phyloP scores from a whole-genome alignment of 805 yeast species.

The Henningerozyma blattae region DNA sequence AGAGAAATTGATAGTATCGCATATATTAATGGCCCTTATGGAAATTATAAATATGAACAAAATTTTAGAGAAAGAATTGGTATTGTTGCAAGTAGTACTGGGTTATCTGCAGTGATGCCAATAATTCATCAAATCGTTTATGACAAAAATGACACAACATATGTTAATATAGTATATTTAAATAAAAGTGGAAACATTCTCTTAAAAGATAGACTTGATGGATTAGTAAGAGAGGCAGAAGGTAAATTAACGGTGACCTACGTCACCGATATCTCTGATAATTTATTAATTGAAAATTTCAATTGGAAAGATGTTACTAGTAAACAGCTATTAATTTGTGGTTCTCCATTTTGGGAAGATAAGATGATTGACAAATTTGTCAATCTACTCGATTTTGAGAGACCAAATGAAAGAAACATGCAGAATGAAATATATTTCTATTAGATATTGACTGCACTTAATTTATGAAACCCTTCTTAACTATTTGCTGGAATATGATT shows the following conservation, averaged over 20 bases:
- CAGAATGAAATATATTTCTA: neutral
- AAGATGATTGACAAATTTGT: neutral
- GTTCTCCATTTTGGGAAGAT: neutral
- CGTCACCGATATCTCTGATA: neutral
- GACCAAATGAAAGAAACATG: neutral
- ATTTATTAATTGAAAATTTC: neutral
- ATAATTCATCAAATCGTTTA: neutral
- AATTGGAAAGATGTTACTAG: neutral
- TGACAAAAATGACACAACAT: neutral
- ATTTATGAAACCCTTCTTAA: no score
- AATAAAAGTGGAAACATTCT: neutral
- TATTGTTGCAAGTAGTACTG: neutral
- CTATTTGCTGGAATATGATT: no score
- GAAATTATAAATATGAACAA: neutral
- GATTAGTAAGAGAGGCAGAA: neutral
- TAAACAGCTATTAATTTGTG: neutral
- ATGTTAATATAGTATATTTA: neutral
- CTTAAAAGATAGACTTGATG: neutral
- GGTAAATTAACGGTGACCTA: neutral
- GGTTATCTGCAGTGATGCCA: neutral
- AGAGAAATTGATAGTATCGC: neutral
- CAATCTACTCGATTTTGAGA: neutral
- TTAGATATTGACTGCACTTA: neutral
- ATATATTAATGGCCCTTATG: neutral
- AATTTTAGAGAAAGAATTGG: neutral